Evolutionary conservation across 176 grass and related monocot species (phyloP).

Genomic region (Cymbopogon citratus): DNA sequence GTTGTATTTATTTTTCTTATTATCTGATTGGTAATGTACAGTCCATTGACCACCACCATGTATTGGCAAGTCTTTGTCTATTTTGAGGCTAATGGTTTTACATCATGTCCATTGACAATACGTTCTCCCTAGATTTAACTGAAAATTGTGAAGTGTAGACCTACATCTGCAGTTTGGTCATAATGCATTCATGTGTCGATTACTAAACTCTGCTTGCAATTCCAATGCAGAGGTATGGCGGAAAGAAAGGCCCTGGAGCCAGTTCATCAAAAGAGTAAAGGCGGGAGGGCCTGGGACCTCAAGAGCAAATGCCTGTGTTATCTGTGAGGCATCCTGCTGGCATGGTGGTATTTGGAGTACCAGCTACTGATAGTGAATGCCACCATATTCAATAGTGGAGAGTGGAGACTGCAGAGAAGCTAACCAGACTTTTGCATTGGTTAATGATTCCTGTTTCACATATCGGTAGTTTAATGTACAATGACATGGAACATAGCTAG

Average conservation of each 20-base stretch:
- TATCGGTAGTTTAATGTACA: conserved; percentile 23
- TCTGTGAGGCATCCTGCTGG: conserved; percentile 7
- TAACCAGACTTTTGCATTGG: conserved; percentile 5
- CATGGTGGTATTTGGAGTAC: conserved; percentile 24
- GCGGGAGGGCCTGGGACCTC: not conserved
- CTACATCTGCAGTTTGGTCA: not conserved
- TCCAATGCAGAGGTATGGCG: conserved; percentile 60
- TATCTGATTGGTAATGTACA: not conserved
- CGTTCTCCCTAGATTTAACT: not conserved
- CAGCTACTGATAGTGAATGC: conserved; percentile 37
- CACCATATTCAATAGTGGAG: not conserved
- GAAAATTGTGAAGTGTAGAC: not conserved
- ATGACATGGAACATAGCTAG: not conserved
- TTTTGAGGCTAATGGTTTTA: not conserved
- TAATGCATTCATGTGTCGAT: not conserved
- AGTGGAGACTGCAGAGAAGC: not conserved
- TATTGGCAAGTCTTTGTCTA: not conserved
- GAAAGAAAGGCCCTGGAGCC: conserved; percentile 45
- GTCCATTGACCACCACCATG: not conserved
- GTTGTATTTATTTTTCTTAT: not conserved
- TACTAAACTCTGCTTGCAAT: conserved; percentile 18
- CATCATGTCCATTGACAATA: not conserved
- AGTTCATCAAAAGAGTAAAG: conserved; percentile 60
- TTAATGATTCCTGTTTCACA: conserved; percentile 13
- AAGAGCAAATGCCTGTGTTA: not conserved